Conservation (phyloP, 208 protist genomes). For the Histomonas meleagridis region DNA sequence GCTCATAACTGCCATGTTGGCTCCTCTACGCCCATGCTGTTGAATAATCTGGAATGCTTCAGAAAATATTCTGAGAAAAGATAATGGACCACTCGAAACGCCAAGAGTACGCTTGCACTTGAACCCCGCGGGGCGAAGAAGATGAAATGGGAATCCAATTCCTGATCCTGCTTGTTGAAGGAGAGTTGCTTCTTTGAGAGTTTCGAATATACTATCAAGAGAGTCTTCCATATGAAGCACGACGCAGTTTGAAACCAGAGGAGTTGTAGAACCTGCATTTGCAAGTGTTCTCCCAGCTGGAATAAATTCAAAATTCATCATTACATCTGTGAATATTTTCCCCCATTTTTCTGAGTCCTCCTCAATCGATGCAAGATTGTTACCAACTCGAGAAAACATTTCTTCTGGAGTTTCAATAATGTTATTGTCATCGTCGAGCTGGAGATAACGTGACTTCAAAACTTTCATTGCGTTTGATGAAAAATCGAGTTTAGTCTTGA, state of each 20-base stretch:
- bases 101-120: slow-evolving; percentile 9
- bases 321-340: not conserved
- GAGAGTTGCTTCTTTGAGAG: not conserved
- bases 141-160: not conserved
- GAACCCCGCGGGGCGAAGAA: not conserved
- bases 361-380: not conserved
- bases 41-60: not conserved
- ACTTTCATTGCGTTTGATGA: not conserved
- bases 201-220: slow-evolving; percentile 5
- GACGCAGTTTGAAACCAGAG: slow-evolving; percentile 16
- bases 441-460: not conserved
- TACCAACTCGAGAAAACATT: slow-evolving; percentile 12
- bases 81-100: not conserved
- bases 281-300: slow-evolving; percentile 6
- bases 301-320: slow-evolving; percentile 28
- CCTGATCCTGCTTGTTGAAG: slow-evolving; percentile 4
- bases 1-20: slow-evolving; percentile 2
- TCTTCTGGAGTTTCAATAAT: not conserved
- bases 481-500: not conserved
- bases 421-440: not conserved
- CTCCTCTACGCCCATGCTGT: not conserved
- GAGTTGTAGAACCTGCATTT: not conserved
- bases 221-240: slow-evolving; percentile 26
- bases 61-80: not conserved
- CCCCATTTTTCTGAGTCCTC: not conserved